Percentiles rank a stretch among this genome's conserved stretches.
Evolutionary conservation across 805 yeast species (phyloP).

Genomic region (Tetrapisispora namnaoensis): DNA sequence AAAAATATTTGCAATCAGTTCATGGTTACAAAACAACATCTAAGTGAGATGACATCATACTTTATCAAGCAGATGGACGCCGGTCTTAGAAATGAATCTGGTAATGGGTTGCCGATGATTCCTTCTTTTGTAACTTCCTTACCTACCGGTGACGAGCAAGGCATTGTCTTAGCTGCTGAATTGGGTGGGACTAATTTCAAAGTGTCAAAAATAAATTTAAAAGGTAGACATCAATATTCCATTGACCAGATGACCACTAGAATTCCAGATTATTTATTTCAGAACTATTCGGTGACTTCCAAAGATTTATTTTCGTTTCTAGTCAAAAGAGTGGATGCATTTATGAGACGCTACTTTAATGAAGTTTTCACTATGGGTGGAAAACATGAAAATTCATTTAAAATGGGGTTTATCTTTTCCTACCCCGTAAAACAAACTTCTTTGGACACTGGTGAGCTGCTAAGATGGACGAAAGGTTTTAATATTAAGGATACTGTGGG

Average conservation of each 20-base stretch:
- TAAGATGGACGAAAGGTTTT: constrained; percentile 96
- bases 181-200: constrained; percentile 95
- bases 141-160: constrained; percentile 83
- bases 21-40: constrained; percentile 16
- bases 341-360: constrained; percentile 56
- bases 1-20: constrained; percentile 22
- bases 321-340: constrained; percentile 57
- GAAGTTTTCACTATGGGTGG: constrained; percentile 30
- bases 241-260: constrained; percentile 68
- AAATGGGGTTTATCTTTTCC: constrained; percentile 87
- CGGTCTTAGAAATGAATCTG: constrained; percentile 39
- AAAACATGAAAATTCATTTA: constrained; percentile 31
- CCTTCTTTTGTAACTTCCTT: constrained; percentile 80
- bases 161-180: constrained; percentile 81
- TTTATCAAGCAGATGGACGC: constrained; percentile 52
- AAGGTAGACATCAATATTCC: constrained; percentile 67
- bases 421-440: constrained; percentile 89
- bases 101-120: constrained; percentile 68
- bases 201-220: constrained; percentile 75
- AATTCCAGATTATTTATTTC: constrained; percentile 70
- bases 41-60: constrained; percentile 33
- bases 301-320: constrained; percentile 63
- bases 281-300: constrained; percentile 40
- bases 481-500: constrained; percentile 78
- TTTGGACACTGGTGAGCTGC: constrained; percentile 63